A percentile compares a stretch with the other conserved stretches of the same genome.
These are phyloP conservation scores for Basidiobolus meristosporus DNA, from an alignment of 371 early-diverging fungal genomes.

Conservation along the genomic window DNA sequence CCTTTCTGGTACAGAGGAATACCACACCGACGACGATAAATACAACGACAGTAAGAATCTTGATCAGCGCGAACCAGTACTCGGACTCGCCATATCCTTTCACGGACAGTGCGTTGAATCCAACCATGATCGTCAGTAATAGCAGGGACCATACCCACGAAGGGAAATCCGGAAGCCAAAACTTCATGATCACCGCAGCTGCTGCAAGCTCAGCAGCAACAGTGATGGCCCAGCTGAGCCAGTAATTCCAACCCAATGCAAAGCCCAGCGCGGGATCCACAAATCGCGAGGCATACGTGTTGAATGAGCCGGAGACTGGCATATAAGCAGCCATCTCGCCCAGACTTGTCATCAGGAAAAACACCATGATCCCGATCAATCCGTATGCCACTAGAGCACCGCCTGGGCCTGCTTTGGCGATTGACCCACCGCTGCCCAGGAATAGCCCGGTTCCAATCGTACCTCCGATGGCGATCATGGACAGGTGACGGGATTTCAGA, in stretches of 20 bases:
- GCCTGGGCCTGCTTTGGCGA: constrained; percentile 61
- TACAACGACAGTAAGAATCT: constrained; percentile 33
- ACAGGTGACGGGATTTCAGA: constrained; percentile 44
- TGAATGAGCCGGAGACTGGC: constrained; percentile 73
- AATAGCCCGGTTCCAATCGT: constrained; percentile 79
- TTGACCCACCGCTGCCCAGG: constrained; percentile 58
- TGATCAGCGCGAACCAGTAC: constrained; percentile 33
- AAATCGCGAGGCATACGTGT: constrained; percentile 62
- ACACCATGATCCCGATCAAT: constrained; percentile 63
- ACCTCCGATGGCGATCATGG: constrained; percentile 70
- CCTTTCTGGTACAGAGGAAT: constrained; percentile 31
- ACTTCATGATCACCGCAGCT: constrained; percentile 35
- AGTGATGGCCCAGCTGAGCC: constrained; percentile 64
- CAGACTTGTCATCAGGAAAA: constrained; percentile 57
- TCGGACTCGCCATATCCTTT: constrained; percentile 32
- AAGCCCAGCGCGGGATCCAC: constrained; percentile 70
- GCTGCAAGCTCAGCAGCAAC: constrained; percentile 60
- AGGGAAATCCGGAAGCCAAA: constrained; percentile 37
- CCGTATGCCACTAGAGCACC: constrained; percentile 57
- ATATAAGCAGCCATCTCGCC: constrained; percentile 80
- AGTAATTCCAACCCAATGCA: constrained; percentile 67
- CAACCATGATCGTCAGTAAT: constrained; percentile 8
- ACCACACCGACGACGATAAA: constrained; percentile 60
- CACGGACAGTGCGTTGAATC: constrained; percentile 11
- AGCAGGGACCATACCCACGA: constrained; percentile 11